phyloP scores from a whole-genome alignment of 2,329 filamentous ascomycete species.

The Curvularia verruculosa region DNA sequence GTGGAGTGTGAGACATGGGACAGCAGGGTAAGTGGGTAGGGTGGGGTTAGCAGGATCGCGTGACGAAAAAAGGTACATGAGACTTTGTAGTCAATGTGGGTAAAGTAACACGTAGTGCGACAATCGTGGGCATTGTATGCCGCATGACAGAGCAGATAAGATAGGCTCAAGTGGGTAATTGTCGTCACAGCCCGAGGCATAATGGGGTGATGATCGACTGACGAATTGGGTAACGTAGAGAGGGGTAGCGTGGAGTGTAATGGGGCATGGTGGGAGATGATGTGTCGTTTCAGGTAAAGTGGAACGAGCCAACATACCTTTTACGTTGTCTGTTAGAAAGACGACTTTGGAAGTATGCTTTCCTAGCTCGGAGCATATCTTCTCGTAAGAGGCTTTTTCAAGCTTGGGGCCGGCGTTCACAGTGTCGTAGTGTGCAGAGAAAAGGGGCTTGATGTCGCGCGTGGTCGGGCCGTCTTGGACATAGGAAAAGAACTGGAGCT shows the following conservation, averaged over 20 bases:
- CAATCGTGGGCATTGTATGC: slow-evolving; percentile 4
- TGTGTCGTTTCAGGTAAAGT: slow-evolving; percentile 19
- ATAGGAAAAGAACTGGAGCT: slow-evolving; percentile 79
- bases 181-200: slow-evolving; percentile 1
- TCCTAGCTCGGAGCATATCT: slow-evolving; percentile 61
- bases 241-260: slow-evolving; percentile 13
- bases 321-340: slow-evolving; percentile 83
- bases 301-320: slow-evolving; percentile 46
- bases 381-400: slow-evolving; percentile 69
- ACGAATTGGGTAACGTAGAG: slow-evolving; percentile 2
- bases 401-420: slow-evolving; percentile 79
- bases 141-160: slow-evolving; percentile 7
- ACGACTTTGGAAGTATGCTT: slow-evolving; percentile 63
- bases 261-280: slow-evolving; percentile 8
- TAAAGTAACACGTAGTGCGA: slow-evolving; percentile 1
- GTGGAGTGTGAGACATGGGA: slow-evolving; percentile 4
- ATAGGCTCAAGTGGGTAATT: neutral
- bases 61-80: slow-evolving; percentile 4
- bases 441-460: slow-evolving; percentile 50
- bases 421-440: slow-evolving; percentile 68
- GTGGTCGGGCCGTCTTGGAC: slow-evolving; percentile 48
- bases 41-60: slow-evolving; percentile 9
- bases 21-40: neutral
- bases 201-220: slow-evolving; percentile 9
- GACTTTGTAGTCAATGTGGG: slow-evolving; percentile 1